Evolutionary conservation across 2,329 filamentous ascomycete genomes (phyloP).

Genomic region (Phaeosphaeria sp.): DNA sequence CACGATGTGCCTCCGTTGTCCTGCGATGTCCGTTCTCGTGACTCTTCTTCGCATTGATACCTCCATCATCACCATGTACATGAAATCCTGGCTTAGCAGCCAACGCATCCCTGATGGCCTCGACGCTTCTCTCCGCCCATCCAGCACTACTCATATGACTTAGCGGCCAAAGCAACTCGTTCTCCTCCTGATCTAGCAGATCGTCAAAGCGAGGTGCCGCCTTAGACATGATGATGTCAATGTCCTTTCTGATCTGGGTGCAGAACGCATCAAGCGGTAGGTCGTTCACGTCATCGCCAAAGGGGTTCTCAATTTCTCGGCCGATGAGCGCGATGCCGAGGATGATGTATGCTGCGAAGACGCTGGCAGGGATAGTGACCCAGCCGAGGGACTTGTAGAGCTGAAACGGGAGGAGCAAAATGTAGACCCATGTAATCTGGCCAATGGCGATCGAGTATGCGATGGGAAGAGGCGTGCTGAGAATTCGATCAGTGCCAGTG

Average conservation of each 20-base stretch:
- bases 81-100: slow-evolving; percentile 39
- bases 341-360: slow-evolving; percentile 79
- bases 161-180: slow-evolving; percentile 64
- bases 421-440: slow-evolving; percentile 86
- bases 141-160: slow-evolving; percentile 41
- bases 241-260: slow-evolving; percentile 72
- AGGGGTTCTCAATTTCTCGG: slow-evolving; percentile 84
- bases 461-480: slow-evolving; percentile 80
- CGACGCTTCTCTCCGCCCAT: slow-evolving; percentile 45
- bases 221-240: slow-evolving; percentile 73
- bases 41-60: slow-evolving; percentile 10
- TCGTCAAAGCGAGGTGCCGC: slow-evolving; percentile 58
- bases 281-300: slow-evolving; percentile 84
- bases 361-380: slow-evolving; percentile 78
- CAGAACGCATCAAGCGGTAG: slow-evolving; percentile 71
- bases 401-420: slow-evolving; percentile 82
- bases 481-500: slow-evolving; percentile 75
- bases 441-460: slow-evolving; percentile 86
- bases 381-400: slow-evolving; percentile 68
- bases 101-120: slow-evolving; percentile 51
- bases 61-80: slow-evolving; percentile 10
- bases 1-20: slow-evolving; percentile 11
- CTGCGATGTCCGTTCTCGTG: slow-evolving; percentile 12
- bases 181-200: slow-evolving; percentile 57
- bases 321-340: slow-evolving; percentile 78